Conservation (phyloP, 1,284 basidiomycete species). For the Fomitiporia mediterranea region DNA sequence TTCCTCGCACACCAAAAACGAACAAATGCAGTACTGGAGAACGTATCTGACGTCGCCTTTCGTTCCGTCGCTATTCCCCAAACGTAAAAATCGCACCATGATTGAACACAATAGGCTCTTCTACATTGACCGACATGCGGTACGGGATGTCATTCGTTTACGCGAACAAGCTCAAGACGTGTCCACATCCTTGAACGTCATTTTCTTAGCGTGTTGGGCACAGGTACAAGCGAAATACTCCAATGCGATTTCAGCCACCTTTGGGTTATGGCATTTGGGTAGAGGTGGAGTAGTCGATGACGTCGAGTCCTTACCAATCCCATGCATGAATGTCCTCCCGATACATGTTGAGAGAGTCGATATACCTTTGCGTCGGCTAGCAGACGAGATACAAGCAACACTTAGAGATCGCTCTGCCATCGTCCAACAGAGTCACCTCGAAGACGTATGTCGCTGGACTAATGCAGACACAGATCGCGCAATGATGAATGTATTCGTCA, state of each 20-base stretch:
- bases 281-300: slow-evolving; percentile 34
- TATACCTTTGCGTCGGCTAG: background rate
- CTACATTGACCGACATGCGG: slow-evolving; percentile 24
- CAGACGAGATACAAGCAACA: slow-evolving; percentile 31
- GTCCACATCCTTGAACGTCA: slow-evolving; percentile 35
- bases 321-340: slow-evolving; percentile 46
- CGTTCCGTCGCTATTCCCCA: slow-evolving; percentile 32
- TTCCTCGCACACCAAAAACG: slow-evolving; percentile 26
- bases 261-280: slow-evolving; percentile 46
- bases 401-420: slow-evolving; percentile 36
- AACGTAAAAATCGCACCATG: background rate
- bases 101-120: slow-evolving; percentile 22
- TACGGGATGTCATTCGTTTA: slow-evolving; percentile 25
- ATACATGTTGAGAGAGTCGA: slow-evolving; percentile 30
- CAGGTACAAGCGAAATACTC: slow-evolving; percentile 36
- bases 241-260: slow-evolving; percentile 31
- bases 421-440: slow-evolving; percentile 40
- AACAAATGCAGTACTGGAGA: slow-evolving; percentile 40
- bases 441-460: slow-evolving; percentile 35
- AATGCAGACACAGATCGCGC: slow-evolving; percentile 29
- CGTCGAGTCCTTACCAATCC: slow-evolving; percentile 37
- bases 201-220: slow-evolving; percentile 45
- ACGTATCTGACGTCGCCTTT: slow-evolving; percentile 31
- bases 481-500: slow-evolving; percentile 44
- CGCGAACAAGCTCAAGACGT: slow-evolving; percentile 30